phyloP scores from a whole-genome alignment of 768 basidiomycete species.

The Russula virescens region DNA sequence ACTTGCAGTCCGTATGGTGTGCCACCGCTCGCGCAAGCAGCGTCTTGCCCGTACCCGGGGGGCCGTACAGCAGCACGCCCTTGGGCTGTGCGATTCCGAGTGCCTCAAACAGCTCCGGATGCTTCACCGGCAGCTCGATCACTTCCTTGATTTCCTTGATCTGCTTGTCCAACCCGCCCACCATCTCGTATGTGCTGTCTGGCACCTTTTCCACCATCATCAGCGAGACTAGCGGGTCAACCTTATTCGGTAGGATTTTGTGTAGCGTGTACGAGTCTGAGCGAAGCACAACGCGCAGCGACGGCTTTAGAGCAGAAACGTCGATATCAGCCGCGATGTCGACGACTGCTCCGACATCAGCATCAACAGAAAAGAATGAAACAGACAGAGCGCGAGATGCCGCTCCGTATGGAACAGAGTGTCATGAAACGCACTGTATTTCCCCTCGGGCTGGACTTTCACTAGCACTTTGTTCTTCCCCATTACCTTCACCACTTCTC shows the following conservation, averaged over 20 bases:
- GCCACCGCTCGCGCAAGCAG: constrained; percentile 92
- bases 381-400: no score
- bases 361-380: neutral
- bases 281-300: constrained; percentile 89
- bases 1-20: constrained; percentile 96
- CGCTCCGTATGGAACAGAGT: no score
- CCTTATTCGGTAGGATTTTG: constrained; percentile 95
- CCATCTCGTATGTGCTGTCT: constrained; percentile 99
- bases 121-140: constrained; percentile 95
- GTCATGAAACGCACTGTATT: constrained; percentile 79
- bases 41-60: constrained; percentile 96
- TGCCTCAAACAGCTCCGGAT: constrained; percentile 90
- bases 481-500: constrained; percentile 98
- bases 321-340: constrained; percentile 89
- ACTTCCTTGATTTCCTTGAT: constrained; percentile 99
- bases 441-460: constrained; percentile 97
- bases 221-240: constrained; percentile 94
- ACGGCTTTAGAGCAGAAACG: constrained; percentile 69
- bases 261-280: constrained; percentile 96
- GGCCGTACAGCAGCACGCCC: constrained; percentile 92
- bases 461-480: constrained; percentile 98
- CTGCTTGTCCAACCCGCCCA: constrained; percentile 95
- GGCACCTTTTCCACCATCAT: constrained; percentile 99
- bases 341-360: constrained; percentile 56
- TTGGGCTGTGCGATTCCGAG: constrained; percentile 97